Evolutionary conservation across 2,329 filamentous ascomycete genomes (phyloP).

Genomic region (Colletotrichum tofieldiae): DNA sequence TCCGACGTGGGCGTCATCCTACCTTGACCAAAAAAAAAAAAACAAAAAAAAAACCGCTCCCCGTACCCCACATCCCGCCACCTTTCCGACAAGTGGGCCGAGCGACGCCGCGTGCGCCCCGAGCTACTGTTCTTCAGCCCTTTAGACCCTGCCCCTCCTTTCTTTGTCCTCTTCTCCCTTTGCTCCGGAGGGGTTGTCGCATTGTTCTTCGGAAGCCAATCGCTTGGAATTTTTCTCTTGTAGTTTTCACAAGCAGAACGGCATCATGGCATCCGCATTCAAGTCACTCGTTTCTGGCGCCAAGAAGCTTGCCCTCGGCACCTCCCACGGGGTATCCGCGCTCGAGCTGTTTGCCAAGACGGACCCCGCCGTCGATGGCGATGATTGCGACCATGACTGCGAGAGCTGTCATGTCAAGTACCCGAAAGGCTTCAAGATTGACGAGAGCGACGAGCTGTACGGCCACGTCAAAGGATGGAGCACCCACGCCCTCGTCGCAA

Average conservation of each 20-base stretch:
- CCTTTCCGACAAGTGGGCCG: conserved; percentile 35
- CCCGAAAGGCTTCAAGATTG: conserved; percentile 80
- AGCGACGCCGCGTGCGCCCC: conserved; percentile 7
- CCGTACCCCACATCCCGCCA: conserved; percentile 39
- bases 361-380: conserved; percentile 83
- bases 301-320: conserved; percentile 53
- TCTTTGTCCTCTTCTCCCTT: background rate
- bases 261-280: conserved; percentile 59
- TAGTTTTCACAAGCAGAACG: conserved; percentile 27
- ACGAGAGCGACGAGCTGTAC: conserved; percentile 85
- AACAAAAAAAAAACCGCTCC: background rate
- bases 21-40: too few species aligned
- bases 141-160: conserved; percentile 6
- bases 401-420: conserved; percentile 84
- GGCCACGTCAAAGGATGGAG: conserved; percentile 89
- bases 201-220: background rate
- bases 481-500: conserved; percentile 92
- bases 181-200: background rate
- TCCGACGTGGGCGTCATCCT: background rate
- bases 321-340: conserved; percentile 46
- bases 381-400: conserved; percentile 92
- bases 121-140: conserved; percentile 1
- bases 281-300: conserved; percentile 58
- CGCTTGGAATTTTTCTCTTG: background rate
- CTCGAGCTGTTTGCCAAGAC: conserved; percentile 80